A percentile compares a stretch with the other conserved stretches of the same genome.
Conservation (phyloP, 345 rosid species). For the Cardamine chenopodiifolia region DNA sequence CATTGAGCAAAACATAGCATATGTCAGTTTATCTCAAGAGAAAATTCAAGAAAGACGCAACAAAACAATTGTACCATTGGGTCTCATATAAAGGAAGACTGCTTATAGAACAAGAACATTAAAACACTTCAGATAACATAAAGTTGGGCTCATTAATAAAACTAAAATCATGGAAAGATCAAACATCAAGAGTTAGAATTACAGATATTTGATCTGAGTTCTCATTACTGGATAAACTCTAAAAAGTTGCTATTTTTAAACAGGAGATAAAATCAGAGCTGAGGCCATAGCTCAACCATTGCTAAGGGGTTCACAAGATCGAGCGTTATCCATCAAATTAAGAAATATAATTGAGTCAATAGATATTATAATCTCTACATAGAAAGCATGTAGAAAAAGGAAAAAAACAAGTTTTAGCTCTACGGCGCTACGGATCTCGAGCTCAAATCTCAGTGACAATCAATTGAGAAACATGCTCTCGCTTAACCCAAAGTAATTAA, state of each 20-base stretch:
- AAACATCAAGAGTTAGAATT: not conserved
- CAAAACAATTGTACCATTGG: not conserved
- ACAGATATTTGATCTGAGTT: not conserved
- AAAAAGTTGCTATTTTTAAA: constrained; percentile 7
- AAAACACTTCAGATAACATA: not conserved
- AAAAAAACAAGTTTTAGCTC: not conserved
- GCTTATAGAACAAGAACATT: not conserved
- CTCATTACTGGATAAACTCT: not conserved
- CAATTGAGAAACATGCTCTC: constrained; percentile 6
- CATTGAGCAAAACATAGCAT: constrained; percentile 20
- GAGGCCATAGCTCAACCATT: constrained; percentile 14
- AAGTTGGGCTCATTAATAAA: not conserved
- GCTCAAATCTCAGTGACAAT: constrained; percentile 19
- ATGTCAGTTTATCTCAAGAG: not conserved
- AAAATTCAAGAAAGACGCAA: not conserved
- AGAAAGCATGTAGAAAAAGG: constrained; percentile 7
- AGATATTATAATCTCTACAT: not conserved
- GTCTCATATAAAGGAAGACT: not conserved
- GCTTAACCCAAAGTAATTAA: constrained; percentile 1
- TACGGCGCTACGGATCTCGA: constrained; percentile 20
- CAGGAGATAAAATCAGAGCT: constrained; percentile 8
- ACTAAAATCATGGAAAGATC: constrained; percentile 3
- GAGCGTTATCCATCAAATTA: not conserved
- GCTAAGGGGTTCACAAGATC: constrained; percentile 2
- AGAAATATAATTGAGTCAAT: not conserved